A percentile compares a stretch with the other conserved stretches of the same genome.
phyloP scores from a whole-genome alignment of 2,329 filamentous ascomycete species.

The Exophiala sideris region DNA sequence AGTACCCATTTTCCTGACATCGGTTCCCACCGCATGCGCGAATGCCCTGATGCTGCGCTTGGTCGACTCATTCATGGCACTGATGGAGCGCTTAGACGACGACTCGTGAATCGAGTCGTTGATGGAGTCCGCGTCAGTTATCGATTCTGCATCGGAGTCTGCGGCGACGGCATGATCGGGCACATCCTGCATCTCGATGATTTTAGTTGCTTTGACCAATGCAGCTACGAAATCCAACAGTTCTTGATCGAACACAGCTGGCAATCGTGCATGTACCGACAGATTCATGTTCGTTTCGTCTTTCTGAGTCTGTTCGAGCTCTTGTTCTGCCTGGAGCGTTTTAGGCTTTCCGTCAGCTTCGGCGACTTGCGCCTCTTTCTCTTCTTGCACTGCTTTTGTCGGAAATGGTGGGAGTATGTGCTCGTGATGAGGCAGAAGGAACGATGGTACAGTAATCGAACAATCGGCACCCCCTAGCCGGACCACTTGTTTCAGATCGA shows the following conservation, averaged over 20 bases:
- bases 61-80: background rate
- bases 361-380: slow-evolving; percentile 38
- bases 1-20: background rate
- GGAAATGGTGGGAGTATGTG: slow-evolving; percentile 47
- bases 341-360: slow-evolving; percentile 46
- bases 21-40: background rate
- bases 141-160: background rate
- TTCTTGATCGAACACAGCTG: slow-evolving; percentile 50
- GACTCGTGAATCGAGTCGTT: background rate
- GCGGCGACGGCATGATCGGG: slow-evolving; percentile 27
- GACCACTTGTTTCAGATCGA: slow-evolving; percentile 48
- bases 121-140: background rate
- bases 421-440: slow-evolving; percentile 54
- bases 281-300: slow-evolving; percentile 51
- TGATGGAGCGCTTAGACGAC: too few relatives aligned
- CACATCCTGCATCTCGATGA: slow-evolving; percentile 52
- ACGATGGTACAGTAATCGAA: slow-evolving; percentile 47
- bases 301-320: slow-evolving; percentile 40
- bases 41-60: slow-evolving; percentile 9
- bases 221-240: slow-evolving; percentile 55
- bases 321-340: slow-evolving; percentile 38
- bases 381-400: slow-evolving; percentile 33
- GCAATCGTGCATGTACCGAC: slow-evolving; percentile 48
- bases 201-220: slow-evolving; percentile 56
- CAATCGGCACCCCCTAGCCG: slow-evolving; percentile 52